Conservation (phyloP, 202 grass and related monocot genomes). For the Carex sylvatica region DNA sequence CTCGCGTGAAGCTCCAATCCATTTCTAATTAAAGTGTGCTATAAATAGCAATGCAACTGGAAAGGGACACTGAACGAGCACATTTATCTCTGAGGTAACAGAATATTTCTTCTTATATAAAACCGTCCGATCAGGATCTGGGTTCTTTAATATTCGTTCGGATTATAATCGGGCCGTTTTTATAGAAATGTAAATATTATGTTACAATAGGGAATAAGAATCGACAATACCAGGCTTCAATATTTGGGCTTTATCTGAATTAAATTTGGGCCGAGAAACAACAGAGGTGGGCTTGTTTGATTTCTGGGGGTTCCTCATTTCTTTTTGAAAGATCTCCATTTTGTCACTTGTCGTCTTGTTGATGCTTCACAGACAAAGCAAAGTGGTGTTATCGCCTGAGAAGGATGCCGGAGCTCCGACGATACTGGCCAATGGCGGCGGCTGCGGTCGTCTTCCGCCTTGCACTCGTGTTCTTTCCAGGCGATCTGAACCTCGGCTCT, state of each 20-base stretch:
- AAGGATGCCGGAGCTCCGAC: constrained; percentile 50
- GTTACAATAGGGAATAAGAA: too few species aligned
- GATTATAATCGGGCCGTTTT: too few species aligned
- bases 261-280: neutral
- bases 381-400: neutral
- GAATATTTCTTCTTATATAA: too few species aligned
- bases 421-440: constrained; percentile 55
- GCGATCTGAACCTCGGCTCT: constrained; percentile 77
- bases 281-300: neutral
- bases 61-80: neutral
- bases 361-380: neutral
- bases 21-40: neutral
- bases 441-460: constrained; percentile 73
- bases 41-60: neutral
- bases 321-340: neutral
- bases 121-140: too few species aligned
- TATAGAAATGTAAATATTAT: too few species aligned
- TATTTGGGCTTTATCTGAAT: neutral
- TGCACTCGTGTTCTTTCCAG: constrained; percentile 57
- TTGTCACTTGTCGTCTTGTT: neutral
- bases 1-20: neutral
- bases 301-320: neutral
- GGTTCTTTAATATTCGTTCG: too few species aligned
- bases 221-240: neutral
- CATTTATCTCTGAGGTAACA: too few species aligned